phyloP scores from a whole-genome alignment of 148 eudicot species.

The Gaultheria prostrata region DNA sequence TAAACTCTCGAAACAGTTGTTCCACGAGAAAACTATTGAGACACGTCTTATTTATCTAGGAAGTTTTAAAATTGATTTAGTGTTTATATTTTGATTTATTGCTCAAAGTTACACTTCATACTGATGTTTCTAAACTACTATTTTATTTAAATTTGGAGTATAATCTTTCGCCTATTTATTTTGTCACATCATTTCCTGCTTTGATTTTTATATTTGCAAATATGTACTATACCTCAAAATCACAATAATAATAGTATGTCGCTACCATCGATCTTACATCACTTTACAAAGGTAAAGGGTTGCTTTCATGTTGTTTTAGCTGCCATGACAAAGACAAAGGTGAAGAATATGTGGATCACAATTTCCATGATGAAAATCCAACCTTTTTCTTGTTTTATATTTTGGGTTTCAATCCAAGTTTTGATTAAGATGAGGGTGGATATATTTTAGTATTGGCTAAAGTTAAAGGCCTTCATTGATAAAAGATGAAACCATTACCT shows the following conservation, averaged over 20 bases:
- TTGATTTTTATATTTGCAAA: background rate
- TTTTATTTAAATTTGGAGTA: background rate
- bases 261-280: background rate
- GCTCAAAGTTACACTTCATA: background rate
- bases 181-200: background rate
- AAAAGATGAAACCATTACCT: background rate
- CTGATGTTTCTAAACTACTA: too few species aligned
- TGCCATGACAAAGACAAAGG: background rate
- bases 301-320: constrained; percentile 13
- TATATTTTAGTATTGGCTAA: background rate
- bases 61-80: background rate
- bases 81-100: background rate
- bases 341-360: background rate
- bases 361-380: background rate
- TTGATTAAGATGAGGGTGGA: background rate
- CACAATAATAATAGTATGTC: background rate
- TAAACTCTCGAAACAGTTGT: background rate
- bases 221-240: background rate
- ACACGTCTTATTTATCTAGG: background rate
- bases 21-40: too few species aligned
- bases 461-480: background rate
- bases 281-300: background rate
- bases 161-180: background rate
- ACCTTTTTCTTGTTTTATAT: background rate
- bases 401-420: too few species aligned